Base-by-base conservation (phyloP, 176 grass and related monocot species). In the Raddia distichophylla region DNA sequence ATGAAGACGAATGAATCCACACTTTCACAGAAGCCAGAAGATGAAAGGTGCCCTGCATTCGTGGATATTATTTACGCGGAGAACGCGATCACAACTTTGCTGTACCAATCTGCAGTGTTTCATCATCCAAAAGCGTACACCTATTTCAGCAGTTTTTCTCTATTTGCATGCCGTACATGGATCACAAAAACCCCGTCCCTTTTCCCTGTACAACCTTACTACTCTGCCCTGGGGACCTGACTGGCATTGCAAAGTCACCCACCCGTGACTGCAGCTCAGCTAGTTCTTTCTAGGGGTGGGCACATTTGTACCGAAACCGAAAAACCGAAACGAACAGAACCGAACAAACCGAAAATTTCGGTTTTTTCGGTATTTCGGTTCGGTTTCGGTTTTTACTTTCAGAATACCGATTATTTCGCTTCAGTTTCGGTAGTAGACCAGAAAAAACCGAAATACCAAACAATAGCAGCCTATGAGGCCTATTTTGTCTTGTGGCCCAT, bases 111-210 rank as follows among this genome's bases (percentile, higher is more conserved):
- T 18, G 61, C 69, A 69, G 67, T 19, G 45, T 59, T 47, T 40
- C 61, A 61, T 57, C 52, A 35, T 50, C 67, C 74, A 78, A 33
- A 78, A 78, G 67, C 71, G 2, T 78, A 77, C 59, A 74, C 1
- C 68, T 63, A 78, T 37, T 66, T 60, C 27, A 34, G 72, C 71
- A 64, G n/a, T 53, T 65, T 51, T 35, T 49, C 37, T 78, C 67
- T 71, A 58, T 11, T n/a, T 86, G 74, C 79, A 54, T 46, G 51
- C 59, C 69, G 19, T 12, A 32, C 74, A 76, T 64, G 51, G 76
- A 82, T 99, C 93, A 99, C 77, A 94, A 77, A 85, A 99, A 99
- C 10, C 97, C 97, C 67, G 85, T 91, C 27, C 83, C 87, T 90
- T 89, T 91, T 48, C 74, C 89, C 77, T 94, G 89, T 85, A 90